phyloP scores from a whole-genome alignment of 306 rosid genomes.

The Malus fusca region DNA sequence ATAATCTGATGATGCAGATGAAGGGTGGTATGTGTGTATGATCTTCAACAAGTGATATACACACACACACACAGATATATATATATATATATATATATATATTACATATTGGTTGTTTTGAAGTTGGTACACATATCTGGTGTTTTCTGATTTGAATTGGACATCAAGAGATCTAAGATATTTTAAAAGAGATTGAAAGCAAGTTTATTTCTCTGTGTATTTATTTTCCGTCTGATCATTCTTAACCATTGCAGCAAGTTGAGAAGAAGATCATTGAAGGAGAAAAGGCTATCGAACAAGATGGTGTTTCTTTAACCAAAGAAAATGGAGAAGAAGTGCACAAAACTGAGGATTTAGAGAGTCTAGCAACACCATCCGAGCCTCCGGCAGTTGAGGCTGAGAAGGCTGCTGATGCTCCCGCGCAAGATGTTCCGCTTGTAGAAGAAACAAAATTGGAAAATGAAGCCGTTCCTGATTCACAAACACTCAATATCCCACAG shows the following conservation, averaged over 20 bases:
- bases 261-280: constrained; percentile 45
- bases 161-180: background rate
- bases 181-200: background rate
- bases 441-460: constrained; percentile 20
- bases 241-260: constrained; percentile 25
- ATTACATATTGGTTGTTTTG: background rate
- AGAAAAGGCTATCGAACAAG: constrained; percentile 25
- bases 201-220: background rate
- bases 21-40: background rate
- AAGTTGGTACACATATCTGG: background rate
- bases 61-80: background rate
- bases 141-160: background rate
- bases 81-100: no score
- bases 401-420: constrained; percentile 20
- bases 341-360: constrained; percentile 20
- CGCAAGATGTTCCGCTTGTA: constrained; percentile 10
- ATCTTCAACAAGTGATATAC: background rate
- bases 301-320: constrained; percentile 16
- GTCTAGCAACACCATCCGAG: constrained; percentile 6
- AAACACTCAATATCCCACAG: constrained; percentile 9
- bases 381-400: constrained; percentile 4
- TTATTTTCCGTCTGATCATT: background rate
- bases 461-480: constrained; percentile 23
- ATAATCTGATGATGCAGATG: background rate
- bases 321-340: constrained; percentile 27